These are phyloP conservation scores for Colletotrichum sp. DNA, from an alignment of 2,329 filamentous ascomycete genomes.

Conservation along the genomic window DNA sequence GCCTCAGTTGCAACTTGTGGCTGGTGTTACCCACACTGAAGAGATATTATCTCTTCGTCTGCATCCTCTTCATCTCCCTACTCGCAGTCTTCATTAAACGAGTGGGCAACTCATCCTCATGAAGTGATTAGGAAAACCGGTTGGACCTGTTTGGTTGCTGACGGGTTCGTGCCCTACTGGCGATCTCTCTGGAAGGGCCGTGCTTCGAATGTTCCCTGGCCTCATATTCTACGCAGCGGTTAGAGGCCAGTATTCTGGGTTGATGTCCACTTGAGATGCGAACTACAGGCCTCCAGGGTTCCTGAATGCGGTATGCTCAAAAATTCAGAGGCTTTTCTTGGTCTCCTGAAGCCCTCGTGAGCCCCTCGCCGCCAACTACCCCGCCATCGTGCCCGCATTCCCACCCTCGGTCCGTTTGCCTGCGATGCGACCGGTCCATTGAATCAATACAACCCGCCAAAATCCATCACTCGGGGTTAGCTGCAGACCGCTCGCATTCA, in stretches of 20 bases:
- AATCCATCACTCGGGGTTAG: neutral
- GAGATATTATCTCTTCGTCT: neutral
- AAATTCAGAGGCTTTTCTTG: rapidly evolving
- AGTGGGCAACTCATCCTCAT: too few species aligned
- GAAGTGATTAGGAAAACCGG: too few species aligned
- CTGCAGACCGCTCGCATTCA: neutral
- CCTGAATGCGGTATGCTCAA: rapidly evolving
- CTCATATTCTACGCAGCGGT: neutral
- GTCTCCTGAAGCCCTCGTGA: neutral
- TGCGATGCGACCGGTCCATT: neutral
- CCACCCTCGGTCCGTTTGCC: neutral
- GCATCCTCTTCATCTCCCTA: neutral
- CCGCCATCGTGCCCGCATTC: neutral
- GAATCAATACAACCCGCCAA: neutral
- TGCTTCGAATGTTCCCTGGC: rapidly evolving
- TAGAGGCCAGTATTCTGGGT: rapidly evolving
- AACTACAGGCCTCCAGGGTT: rapidly evolving
- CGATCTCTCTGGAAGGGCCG: neutral
- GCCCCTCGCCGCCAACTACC: neutral
- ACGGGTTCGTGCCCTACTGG: too few species aligned
- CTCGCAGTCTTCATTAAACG: too few species aligned
- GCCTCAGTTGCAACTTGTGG: neutral
- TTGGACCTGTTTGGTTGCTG: too few species aligned
- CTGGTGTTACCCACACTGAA: neutral
- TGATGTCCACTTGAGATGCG: rapidly evolving